phyloP scores from a whole-genome alignment of 2,329 filamentous ascomycete species.

The Stagonosporopsis chrysanthemi region DNA sequence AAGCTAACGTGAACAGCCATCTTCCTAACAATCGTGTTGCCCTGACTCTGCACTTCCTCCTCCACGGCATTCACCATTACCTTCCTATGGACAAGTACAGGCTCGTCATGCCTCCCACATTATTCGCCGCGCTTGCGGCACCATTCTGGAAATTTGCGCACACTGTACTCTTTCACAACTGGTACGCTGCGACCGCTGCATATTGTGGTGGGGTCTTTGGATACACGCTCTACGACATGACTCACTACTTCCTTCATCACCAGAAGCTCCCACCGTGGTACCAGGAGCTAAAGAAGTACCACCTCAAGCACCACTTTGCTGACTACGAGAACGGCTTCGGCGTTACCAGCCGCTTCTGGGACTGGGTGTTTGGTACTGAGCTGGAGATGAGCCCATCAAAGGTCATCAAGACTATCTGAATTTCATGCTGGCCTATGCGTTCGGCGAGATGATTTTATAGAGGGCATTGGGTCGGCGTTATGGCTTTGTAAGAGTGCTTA shows the following conservation, averaged over 20 bases:
- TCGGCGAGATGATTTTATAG: slow-evolving; percentile 3
- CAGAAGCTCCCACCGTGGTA: slow-evolving; percentile 90
- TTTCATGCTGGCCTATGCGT: not conserved
- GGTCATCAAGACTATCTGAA: slow-evolving; percentile 55
- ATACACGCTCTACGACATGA: slow-evolving; percentile 95
- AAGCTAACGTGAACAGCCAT: slow-evolving; percentile 61
- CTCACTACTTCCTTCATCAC: slow-evolving; percentile 98
- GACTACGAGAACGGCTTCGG: slow-evolving; percentile 98
- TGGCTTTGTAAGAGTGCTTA: slow-evolving; percentile 7
- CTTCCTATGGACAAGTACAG: slow-evolving; percentile 98
- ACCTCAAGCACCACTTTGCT: slow-evolving; percentile 95
- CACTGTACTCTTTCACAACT: slow-evolving; percentile 80
- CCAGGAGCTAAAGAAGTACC: slow-evolving; percentile 93
- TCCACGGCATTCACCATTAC: slow-evolving; percentile 98
- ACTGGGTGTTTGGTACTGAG: slow-evolving; percentile 88
- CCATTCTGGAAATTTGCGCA: slow-evolving; percentile 96
- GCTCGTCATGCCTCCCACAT: slow-evolving; percentile 92
- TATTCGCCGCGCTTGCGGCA: slow-evolving; percentile 82
- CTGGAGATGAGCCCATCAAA: slow-evolving; percentile 63
- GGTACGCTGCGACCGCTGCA: slow-evolving; percentile 78
- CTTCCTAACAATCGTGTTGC: slow-evolving; percentile 91
- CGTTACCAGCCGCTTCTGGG: slow-evolving; percentile 97
- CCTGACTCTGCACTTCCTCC: slow-evolving; percentile 86
- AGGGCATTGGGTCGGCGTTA: slow-evolving; percentile 11
- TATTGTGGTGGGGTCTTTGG: slow-evolving; percentile 94